These are phyloP conservation scores for Mucor ambiguus DNA, from an alignment of 371 early-diverging fungal genomes.

Conservation along the genomic window DNA sequence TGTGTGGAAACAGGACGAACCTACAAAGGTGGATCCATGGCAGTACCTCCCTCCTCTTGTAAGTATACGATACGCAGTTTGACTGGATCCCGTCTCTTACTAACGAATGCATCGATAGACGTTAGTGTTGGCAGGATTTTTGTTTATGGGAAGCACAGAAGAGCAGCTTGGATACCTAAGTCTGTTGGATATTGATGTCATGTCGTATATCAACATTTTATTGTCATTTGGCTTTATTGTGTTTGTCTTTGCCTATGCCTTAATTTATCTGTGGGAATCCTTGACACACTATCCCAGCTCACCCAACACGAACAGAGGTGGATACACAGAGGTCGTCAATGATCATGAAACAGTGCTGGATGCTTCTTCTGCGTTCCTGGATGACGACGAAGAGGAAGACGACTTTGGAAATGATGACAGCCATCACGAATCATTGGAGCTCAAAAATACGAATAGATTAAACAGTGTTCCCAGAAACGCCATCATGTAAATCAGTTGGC, in stretches of 20 bases:
- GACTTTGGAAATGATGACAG: neutral
- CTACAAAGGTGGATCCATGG: slow-evolving; percentile 39
- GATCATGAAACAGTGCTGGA: slow-evolving; percentile 11
- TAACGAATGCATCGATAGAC: slow-evolving; percentile 19
- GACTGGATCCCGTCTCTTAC: neutral
- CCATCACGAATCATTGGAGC: slow-evolving; percentile 20
- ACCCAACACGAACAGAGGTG: slow-evolving; percentile 12
- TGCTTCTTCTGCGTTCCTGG: slow-evolving; percentile 28
- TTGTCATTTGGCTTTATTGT: slow-evolving; percentile 62
- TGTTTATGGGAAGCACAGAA: slow-evolving; percentile 69
- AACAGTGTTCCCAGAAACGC: neutral
- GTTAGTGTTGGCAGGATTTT: slow-evolving; percentile 59
- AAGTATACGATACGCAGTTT: slow-evolving; percentile 4
- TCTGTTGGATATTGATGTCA: slow-evolving; percentile 49
- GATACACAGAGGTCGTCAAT: slow-evolving; percentile 29
- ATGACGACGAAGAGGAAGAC: slow-evolving; percentile 28
- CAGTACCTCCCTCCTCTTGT: slow-evolving; percentile 56
- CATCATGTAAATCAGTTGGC: neutral
- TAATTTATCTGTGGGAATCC: slow-evolving; percentile 52
- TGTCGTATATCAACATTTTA: slow-evolving; percentile 60
- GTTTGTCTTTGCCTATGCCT: slow-evolving; percentile 51
- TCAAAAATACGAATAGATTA: slow-evolving; percentile 18
- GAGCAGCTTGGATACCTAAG: slow-evolving; percentile 54
- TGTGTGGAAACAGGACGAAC: slow-evolving; percentile 50
- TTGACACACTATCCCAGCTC: slow-evolving; percentile 34